phyloP scores from a whole-genome alignment of 192 early-diverging fungal species.

The Mortierella alpina region DNA sequence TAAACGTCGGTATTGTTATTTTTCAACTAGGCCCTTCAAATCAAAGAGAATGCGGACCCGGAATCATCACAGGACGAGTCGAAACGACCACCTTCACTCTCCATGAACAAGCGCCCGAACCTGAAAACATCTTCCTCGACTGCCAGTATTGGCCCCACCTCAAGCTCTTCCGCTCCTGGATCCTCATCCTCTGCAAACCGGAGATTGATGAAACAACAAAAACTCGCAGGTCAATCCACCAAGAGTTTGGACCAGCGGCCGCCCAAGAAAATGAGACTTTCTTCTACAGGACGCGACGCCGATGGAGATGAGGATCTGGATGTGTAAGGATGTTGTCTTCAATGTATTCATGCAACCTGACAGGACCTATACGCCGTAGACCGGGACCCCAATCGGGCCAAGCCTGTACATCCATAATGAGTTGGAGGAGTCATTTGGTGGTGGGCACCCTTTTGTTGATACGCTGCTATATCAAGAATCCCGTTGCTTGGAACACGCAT shows the following conservation, averaged over 20 bases:
- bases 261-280: slow-evolving; percentile 45
- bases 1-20: neutral
- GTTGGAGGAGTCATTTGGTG: neutral
- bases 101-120: slow-evolving; percentile 25
- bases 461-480: neutral
- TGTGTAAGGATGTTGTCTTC: slow-evolving; percentile 7
- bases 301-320: slow-evolving; percentile 52
- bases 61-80: slow-evolving; percentile 53
- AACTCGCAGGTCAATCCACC: slow-evolving; percentile 13
- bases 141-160: slow-evolving; percentile 2
- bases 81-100: slow-evolving; percentile 22
- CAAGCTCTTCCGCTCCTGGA: neutral
- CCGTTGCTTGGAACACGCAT: neutral
- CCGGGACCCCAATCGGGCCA: too few species aligned
- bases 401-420: neutral
- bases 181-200: slow-evolving; percentile 26
- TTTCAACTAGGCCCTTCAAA: slow-evolving; percentile 34
- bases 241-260: slow-evolving; percentile 28
- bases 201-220: slow-evolving; percentile 41
- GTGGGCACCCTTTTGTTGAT: neutral
- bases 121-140: slow-evolving; percentile 29
- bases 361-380: neutral
- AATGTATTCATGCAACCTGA: neutral
- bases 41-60: slow-evolving; percentile 40
- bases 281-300: slow-evolving; percentile 37